Percentiles rank a stretch among this genome's conserved stretches.
Conservation (phyloP, 116 monocot species). For the Dioscorea cayenensis region DNA sequence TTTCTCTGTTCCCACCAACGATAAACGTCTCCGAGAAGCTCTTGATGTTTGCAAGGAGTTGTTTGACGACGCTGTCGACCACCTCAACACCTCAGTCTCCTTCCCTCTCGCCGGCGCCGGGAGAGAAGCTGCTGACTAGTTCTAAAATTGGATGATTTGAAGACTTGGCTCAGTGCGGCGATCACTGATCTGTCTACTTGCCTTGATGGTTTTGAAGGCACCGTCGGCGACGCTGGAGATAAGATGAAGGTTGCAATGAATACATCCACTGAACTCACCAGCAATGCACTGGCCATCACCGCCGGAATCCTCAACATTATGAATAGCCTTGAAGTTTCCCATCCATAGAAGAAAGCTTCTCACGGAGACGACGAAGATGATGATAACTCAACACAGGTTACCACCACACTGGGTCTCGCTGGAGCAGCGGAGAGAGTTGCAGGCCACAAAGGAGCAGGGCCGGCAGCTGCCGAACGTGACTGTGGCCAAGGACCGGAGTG, state of each 20-base stretch:
- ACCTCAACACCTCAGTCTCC: constrained; percentile 30
- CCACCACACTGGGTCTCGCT: no score
- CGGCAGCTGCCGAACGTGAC: constrained; percentile 38
- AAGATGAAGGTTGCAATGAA: constrained; percentile 42
- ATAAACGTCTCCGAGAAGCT: constrained; percentile 25
- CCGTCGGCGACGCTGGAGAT: constrained; percentile 6
- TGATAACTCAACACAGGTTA: no score
- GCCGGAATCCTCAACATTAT: constrained; percentile 29
- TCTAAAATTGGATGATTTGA: constrained; percentile 46
- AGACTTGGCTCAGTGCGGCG: constrained; percentile 69
- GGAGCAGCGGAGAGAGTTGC: constrained; percentile 13
- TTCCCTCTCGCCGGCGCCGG: constrained; percentile 11
- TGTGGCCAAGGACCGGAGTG: constrained; percentile 53
- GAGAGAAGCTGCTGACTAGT: constrained; percentile 14
- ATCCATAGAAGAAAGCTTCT: constrained; percentile 41
- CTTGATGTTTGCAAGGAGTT: constrained; percentile 46
- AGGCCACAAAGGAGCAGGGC: not conserved
- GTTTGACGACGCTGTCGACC: constrained; percentile 33
- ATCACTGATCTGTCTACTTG: constrained; percentile 64
- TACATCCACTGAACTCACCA: constrained; percentile 44
- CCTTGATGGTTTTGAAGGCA: constrained; percentile 56
- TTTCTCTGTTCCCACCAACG: constrained; percentile 15
- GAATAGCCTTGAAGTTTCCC: constrained; percentile 5
- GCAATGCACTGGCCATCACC: constrained; percentile 69
- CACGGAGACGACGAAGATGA: not conserved